phyloP scores from a whole-genome alignment of 441 rosid genomes.

The Gossypium trilobum region DNA sequence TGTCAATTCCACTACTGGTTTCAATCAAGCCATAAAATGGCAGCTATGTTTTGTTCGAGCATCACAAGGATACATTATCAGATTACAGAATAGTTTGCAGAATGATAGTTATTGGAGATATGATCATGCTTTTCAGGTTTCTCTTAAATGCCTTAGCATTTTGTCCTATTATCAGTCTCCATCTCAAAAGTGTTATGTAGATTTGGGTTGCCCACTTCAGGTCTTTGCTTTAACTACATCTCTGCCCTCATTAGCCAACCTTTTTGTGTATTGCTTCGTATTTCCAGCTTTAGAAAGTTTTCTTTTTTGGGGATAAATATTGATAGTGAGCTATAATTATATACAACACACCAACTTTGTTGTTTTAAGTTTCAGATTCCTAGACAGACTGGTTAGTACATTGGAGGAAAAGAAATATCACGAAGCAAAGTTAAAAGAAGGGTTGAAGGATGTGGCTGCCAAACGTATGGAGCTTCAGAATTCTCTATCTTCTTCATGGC shows the following conservation, averaged over 20 bases:
- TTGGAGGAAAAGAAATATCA: slow-evolving; percentile 87
- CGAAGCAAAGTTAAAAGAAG: slow-evolving; percentile 67
- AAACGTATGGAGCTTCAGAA: slow-evolving; percentile 89
- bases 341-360: not conserved
- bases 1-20: not conserved
- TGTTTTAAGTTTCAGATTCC: slow-evolving; percentile 46
- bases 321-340: not conserved
- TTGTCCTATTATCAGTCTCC: not conserved
- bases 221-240: not conserved
- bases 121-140: not conserved
- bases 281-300: not conserved
- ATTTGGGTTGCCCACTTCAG: slow-evolving; percentile 3
- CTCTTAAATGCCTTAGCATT: not conserved
- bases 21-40: not conserved
- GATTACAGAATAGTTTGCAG: not conserved
- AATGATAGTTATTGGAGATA: not conserved
- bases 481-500: slow-evolving; percentile 83
- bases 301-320: not conserved
- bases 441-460: slow-evolving; percentile 65
- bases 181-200: not conserved
- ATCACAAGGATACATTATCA: not conserved
- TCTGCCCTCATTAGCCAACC: not conserved
- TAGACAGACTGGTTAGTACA: slow-evolving; percentile 71
- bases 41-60: not conserved
- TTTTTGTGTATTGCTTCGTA: not conserved